Conservation (phyloP, 2,329 filamentous ascomycete genomes). For the Botrytis tulipae region DNA sequence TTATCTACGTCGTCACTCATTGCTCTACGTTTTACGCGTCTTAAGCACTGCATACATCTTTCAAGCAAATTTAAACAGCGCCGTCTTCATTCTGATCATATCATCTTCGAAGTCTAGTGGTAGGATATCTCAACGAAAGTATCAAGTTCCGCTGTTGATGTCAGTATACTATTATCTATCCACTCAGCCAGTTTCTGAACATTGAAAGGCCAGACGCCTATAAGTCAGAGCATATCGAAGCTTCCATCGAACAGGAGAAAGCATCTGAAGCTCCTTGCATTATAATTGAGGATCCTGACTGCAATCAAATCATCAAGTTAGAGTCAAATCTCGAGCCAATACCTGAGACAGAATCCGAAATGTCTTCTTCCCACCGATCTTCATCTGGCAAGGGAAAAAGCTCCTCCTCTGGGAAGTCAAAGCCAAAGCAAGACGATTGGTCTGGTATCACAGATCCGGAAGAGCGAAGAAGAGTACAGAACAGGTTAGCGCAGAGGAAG, state of each 20-base stretch:
- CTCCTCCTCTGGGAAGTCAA: constrained; percentile 39
- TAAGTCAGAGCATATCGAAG: constrained; percentile 27
- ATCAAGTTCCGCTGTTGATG: constrained; percentile 31
- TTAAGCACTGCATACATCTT: neutral
- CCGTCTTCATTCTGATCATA: neutral
- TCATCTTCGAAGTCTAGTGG: neutral
- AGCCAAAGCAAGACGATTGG: constrained; percentile 60
- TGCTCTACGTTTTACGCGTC: neutral
- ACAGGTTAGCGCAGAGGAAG: constrained; percentile 72
- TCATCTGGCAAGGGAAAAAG: constrained; percentile 32
- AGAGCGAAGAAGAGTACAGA: constrained; percentile 72
- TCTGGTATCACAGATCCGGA: constrained; percentile 66
- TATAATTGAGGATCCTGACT: constrained; percentile 33
- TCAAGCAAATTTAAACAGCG: neutral
- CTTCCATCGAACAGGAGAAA: constrained; percentile 22
- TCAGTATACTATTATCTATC: constrained; percentile 21
- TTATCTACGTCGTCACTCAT: neutral
- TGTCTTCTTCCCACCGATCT: constrained; percentile 37
- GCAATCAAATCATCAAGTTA: constrained; percentile 26
- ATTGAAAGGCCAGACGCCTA: constrained; percentile 28
- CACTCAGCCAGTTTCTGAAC: constrained; percentile 23
- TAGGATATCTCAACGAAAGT: neutral
- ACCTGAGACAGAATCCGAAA: constrained; percentile 35
- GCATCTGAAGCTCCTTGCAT: constrained; percentile 28
- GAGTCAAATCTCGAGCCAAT: constrained; percentile 22